Evolutionary conservation across 2,329 filamentous ascomycete genomes (phyloP), one percentile per base, ranked within the genome.

Genomic region (Fonsecaea erecta): DNA sequence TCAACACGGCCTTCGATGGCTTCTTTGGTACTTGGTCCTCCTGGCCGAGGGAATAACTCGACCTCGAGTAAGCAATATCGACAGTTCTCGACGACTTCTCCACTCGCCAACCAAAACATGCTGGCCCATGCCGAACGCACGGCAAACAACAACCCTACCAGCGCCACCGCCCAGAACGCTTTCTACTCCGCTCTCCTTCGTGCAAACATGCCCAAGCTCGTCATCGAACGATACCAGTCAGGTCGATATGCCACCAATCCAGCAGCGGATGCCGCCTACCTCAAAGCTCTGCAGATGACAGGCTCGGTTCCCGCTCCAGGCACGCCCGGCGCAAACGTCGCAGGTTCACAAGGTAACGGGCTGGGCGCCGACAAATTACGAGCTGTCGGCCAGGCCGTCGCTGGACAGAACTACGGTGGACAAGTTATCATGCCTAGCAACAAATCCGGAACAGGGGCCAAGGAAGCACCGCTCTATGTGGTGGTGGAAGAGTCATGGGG

Each of bases 121-220:
- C 86, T 99, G 35, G 92, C 93, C 35, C 90, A 92, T 71, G 85
- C 93, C 71, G 95, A 99, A 79, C 90, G 93, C 76, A 90, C 91
- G 26, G 96, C 95, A 40, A 99, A 98, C 79, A 90, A 92, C 77
- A 96, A 97, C 73, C 92, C 95, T 1, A 86, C 83, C 65, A 98
- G 92, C 77, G 90, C 93, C 30, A 90, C 90, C 51, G 89, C 93
- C 21, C 95, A 99, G 77, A 95, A 94, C 76, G 90, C 91, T 16
- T 97, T 99, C 77, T 99, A 99, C 76, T 90, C 94, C 75, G 89
- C 93, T 52, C 86, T 99, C 14, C 84, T 97, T 62, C 90, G 91
- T 75, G 93, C 94, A 58, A 95, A 96, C 74, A 93, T 97, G 90
- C 92, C 94, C 18, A 90, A 93, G 58, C 96, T 99, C 68, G 83